Base-by-base conservation (phyloP, 2,329 filamentous ascomycete genomes). In the Ophidiomyces ophidiicola region DNA sequence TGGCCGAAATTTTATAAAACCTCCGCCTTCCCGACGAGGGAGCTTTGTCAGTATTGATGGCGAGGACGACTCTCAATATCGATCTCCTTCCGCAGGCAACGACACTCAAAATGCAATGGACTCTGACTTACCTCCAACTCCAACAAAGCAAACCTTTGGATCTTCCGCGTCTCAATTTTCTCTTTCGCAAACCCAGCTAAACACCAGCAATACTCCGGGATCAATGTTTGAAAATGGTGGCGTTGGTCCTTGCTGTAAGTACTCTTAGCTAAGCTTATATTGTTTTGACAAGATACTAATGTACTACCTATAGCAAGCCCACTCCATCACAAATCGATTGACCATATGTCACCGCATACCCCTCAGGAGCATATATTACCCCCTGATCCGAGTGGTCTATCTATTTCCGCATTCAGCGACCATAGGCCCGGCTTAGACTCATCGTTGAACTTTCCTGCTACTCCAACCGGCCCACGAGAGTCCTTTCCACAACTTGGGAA, bases 41-140 rank as follows among this genome's bases (percentile, higher is more conserved):
- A 94, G 87, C 59, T 77, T 93, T 46, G 67, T 86, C 11, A 92
- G 84, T 55, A 66, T 87, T 31, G 82, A 93, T 51, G 80, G 78
- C 15, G 84, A 87, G 28, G 83, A 93, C 35, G 64, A 71, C 42
- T 70, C 73, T 45, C 63, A 68, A 44, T 69, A 72, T 48, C 66
- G 71, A 48, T 73, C 74, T 34, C 66, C 80, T 51, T 68, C 67
- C 10, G 67, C 62, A 29, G 61, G 66, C 41, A 56, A 64, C 21
- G 74, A 77, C 42, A 71, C 68, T 47, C 74, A 78, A 49, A 59
- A 64, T 4, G 68, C 70, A 38, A 67, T 63, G 12, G 83, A 87
- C 42, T 69, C 64, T 26, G 86, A 94, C 35, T 68, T 88, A 42
- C 87, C 88, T n/a, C 87, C 88, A 1, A 98, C 90, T 1, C 90